Conservation (phyloP, 148 eudicot genomes). For the Nepenthes gracilis region DNA sequence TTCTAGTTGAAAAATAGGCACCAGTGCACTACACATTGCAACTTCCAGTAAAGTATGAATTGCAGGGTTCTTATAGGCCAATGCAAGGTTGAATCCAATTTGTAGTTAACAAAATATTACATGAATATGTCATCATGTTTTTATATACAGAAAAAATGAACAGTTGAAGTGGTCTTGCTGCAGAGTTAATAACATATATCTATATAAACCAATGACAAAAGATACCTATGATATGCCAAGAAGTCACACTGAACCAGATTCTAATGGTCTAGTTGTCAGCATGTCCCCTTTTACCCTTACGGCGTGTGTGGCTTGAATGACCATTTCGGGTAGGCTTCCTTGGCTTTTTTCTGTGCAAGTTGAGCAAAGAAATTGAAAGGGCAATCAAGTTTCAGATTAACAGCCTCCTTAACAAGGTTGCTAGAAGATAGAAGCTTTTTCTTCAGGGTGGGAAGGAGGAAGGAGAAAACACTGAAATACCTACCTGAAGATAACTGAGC, state of each 20-base stretch:
- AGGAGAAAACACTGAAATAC: constrained; percentile 6
- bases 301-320: constrained; percentile 40
- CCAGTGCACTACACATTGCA: no score
- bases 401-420: neutral
- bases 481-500: constrained; percentile 53
- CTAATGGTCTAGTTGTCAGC: constrained; percentile 36
- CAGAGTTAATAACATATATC: no score
- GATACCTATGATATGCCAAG: no score
- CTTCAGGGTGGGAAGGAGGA: neutral
- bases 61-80: no score
- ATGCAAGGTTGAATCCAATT: no score
- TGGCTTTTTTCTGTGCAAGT: constrained; percentile 38
- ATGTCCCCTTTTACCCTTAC: constrained; percentile 72
- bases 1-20: no score
- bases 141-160: no score
- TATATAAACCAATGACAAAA: no score
- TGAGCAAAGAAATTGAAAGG: neutral
- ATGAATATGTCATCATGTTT: no score
- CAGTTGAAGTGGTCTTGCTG: no score
- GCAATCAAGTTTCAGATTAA: neutral
- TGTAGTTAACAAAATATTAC: no score
- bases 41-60: no score
- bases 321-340: constrained; percentile 30
- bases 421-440: neutral
- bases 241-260: neutral